Percentiles rank a stretch among this genome's conserved stretches.
Evolutionary conservation across 2,329 filamentous ascomycete genomes (phyloP).

Genomic region (Penicillium sp.): DNA sequence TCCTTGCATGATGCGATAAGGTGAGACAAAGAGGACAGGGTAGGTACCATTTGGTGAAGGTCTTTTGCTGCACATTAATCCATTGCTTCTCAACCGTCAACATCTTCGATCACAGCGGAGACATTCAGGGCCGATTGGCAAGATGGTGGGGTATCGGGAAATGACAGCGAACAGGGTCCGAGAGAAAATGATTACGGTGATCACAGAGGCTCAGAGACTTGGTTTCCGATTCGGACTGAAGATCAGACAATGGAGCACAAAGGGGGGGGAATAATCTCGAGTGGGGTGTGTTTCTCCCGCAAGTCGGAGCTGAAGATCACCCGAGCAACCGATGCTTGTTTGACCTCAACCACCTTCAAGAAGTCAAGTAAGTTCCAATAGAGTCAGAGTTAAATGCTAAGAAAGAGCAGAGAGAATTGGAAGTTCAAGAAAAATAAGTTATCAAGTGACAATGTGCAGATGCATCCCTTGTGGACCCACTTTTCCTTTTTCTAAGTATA

Average conservation of each 20-base stretch:
- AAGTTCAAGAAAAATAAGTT: background rate
- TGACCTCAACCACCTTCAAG: background rate
- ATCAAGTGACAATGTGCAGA: conserved; percentile 5
- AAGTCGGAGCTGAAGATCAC: conserved; percentile 12
- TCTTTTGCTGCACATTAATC: conserved; percentile 90
- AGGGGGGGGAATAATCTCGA: conserved; percentile 2
- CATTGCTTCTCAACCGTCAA: conserved; percentile 60
- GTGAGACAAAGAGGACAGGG: background rate
- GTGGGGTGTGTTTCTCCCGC: conserved; percentile 2
- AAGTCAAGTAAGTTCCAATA: background rate
- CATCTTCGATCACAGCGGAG: conserved; percentile 35
- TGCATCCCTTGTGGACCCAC: conserved; percentile 13
- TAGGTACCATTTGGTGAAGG: conserved; percentile 89
- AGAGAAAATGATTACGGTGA: background rate
- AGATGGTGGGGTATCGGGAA: background rate
- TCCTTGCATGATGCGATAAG: background rate
- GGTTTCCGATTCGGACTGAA: conserved; percentile 14
- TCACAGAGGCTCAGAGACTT: conserved; percentile 5
- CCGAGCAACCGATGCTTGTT: conserved; percentile 8
- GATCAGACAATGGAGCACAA: conserved; percentile 9
- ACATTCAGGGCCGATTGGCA: conserved; percentile 34
- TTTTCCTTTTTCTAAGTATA: conserved; percentile 12
- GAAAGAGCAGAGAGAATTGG: background rate
- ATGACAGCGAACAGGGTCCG: conserved; percentile 9
- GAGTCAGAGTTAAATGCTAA: background rate